Percentiles rank a stretch among this genome's conserved stretches.
phyloP scores from a whole-genome alignment of 2,329 filamentous ascomycete species.

The Tolypocladium endophyticum region DNA sequence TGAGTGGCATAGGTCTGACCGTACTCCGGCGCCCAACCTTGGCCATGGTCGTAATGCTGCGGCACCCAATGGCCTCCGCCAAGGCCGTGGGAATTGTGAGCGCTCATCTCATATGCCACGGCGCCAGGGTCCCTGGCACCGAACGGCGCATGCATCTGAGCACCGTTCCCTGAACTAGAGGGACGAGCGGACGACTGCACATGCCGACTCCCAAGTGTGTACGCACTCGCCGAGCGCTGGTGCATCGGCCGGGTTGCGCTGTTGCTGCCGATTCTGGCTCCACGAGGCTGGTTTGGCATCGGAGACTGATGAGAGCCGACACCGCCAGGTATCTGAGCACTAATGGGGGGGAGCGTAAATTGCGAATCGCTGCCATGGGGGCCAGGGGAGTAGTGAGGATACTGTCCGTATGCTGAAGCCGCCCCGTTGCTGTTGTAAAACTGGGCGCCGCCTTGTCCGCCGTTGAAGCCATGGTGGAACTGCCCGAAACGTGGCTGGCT shows the following conservation, averaged over 20 bases:
- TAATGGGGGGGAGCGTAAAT: constrained; percentile 13
- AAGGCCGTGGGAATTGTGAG: background rate
- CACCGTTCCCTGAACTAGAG: constrained; percentile 9
- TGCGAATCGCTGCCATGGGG: constrained; percentile 2
- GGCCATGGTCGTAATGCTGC: background rate
- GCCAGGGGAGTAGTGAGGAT: background rate
- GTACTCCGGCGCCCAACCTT: constrained; percentile 1
- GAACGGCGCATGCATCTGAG: background rate
- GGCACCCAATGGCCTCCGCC: background rate
- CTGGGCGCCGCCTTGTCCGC: background rate
- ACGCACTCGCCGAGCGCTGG: constrained; percentile 13
- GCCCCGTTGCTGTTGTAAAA: background rate
- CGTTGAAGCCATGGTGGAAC: background rate
- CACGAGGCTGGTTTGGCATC: background rate
- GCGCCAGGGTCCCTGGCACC: background rate
- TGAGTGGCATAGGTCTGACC: background rate
- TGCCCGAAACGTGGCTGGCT: constrained; percentile 1
- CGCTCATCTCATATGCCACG: constrained; percentile 1
- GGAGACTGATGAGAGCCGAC: background rate
- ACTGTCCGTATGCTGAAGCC: background rate
- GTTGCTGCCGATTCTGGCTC: background rate
- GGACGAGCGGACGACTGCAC: constrained; percentile 5
- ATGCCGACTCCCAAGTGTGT: constrained; percentile 6
- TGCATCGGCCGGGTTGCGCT: constrained; percentile 8
- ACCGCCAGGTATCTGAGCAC: constrained; percentile 8